phyloP scores from a whole-genome alignment of 1,139 yeast species.

The Yamadazyma sp. region DNA sequence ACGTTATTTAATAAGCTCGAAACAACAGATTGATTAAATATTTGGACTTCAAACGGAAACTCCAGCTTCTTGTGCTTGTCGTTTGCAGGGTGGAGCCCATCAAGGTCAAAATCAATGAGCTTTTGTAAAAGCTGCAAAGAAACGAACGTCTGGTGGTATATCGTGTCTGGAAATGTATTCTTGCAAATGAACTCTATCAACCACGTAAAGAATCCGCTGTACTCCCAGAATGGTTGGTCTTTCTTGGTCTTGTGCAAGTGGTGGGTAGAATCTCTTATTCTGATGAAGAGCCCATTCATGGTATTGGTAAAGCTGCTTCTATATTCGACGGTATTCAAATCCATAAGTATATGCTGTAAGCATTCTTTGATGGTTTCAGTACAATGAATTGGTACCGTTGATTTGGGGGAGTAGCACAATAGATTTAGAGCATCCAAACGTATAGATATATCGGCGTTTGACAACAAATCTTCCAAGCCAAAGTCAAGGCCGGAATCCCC shows the following conservation, averaged over 20 bases:
- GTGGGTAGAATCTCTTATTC: slow-evolving; percentile 65
- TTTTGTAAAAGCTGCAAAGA: slow-evolving; percentile 50
- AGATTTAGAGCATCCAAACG: slow-evolving; percentile 63
- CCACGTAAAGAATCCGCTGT: slow-evolving; percentile 43
- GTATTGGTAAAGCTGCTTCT: slow-evolving; percentile 64
- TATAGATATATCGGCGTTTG: slow-evolving; percentile 21
- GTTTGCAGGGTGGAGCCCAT: slow-evolving; percentile 26
- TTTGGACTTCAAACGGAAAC: slow-evolving; percentile 20
- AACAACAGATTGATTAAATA: slow-evolving; percentile 27
- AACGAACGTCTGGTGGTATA: slow-evolving; percentile 60
- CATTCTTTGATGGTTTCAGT: slow-evolving; percentile 27
- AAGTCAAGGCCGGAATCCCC: not conserved
- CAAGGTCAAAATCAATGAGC: slow-evolving; percentile 59
- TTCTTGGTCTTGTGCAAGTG: slow-evolving; percentile 10
- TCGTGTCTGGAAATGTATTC: slow-evolving; percentile 63
- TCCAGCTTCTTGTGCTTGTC: slow-evolving; percentile 8
- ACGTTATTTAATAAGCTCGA: slow-evolving; percentile 59
- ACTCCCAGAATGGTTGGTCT: slow-evolving; percentile 24
- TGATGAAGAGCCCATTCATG: slow-evolving; percentile 56
- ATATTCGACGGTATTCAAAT: slow-evolving; percentile 59
- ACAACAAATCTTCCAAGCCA: slow-evolving; percentile 2
- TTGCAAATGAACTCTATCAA: slow-evolving; percentile 38
- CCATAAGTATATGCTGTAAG: slow-evolving; percentile 27
- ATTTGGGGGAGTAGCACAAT: slow-evolving; percentile 60
- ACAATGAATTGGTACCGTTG: slow-evolving; percentile 55